These are phyloP conservation scores for Calonectria pseudoreteaudii DNA, from an alignment of 2,329 filamentous ascomycete genomes.

Conservation along the genomic window DNA sequence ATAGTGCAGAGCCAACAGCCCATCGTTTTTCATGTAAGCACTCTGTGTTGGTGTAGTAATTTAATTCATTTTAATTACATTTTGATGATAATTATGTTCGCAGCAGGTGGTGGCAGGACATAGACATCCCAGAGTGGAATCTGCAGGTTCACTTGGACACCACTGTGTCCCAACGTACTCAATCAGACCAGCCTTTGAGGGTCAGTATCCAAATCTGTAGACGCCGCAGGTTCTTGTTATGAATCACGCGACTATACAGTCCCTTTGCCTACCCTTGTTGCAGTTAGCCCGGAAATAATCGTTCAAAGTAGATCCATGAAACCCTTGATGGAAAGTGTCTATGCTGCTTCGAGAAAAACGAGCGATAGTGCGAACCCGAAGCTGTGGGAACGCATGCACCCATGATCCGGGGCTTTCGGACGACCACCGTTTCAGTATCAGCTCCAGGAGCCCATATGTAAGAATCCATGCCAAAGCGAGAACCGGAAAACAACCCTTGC, in stretches of 20 bases:
- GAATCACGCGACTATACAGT: slow-evolving; percentile 26
- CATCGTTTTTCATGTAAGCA: background rate
- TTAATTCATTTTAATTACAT: background rate
- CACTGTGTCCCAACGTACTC: background rate
- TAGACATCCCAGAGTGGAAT: background rate
- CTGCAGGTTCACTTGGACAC: background rate
- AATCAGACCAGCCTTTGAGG: slow-evolving; percentile 7
- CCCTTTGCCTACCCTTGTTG: slow-evolving; percentile 9
- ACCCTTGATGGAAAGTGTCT: slow-evolving; percentile 17
- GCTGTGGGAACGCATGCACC: slow-evolving; percentile 32
- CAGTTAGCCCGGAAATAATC: slow-evolving; percentile 6
- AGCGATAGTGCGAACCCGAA: slow-evolving; percentile 33
- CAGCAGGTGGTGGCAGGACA: background rate
- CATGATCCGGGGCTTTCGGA: slow-evolving; percentile 23
- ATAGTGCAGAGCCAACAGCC: background rate
- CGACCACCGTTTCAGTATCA: slow-evolving; percentile 41
- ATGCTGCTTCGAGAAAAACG: slow-evolving; percentile 25
- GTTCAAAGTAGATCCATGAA: slow-evolving; percentile 24
- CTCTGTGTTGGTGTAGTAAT: background rate
- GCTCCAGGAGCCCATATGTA: slow-evolving; percentile 28
- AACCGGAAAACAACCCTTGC: slow-evolving; percentile 24
- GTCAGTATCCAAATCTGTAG: slow-evolving; percentile 22
- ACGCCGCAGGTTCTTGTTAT: background rate
- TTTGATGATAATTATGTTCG: background rate
- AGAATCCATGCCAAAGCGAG: slow-evolving; percentile 27